Conservation (phyloP, 2,329 filamentous ascomycete species). For the Penicillium corylophilum region DNA sequence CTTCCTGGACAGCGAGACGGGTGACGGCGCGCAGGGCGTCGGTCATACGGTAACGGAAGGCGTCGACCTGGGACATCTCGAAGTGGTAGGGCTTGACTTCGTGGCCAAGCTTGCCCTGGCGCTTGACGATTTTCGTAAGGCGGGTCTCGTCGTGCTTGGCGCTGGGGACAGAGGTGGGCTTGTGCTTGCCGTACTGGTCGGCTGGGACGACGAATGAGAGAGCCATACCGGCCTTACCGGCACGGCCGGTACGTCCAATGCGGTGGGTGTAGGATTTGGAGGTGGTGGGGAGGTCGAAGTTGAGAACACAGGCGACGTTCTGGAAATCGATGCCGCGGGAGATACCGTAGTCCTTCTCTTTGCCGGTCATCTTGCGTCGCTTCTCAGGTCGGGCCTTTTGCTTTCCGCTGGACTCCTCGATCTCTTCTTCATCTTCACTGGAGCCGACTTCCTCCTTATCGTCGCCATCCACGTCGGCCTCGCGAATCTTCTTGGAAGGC, state of each 20-base stretch:
- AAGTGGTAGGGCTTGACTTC: constrained; percentile 90
- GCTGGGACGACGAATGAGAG: constrained; percentile 91
- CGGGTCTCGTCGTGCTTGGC: constrained; percentile 83
- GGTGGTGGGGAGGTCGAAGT: constrained; percentile 88
- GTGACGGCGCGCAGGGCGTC: constrained; percentile 90
- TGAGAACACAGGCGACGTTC: constrained; percentile 90
- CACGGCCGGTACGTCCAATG: constrained; percentile 88
- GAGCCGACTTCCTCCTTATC: constrained; percentile 33
- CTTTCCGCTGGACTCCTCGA: constrained; percentile 30
- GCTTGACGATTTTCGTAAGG: constrained; percentile 72
- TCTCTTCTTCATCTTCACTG: constrained; percentile 40
- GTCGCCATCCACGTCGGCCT: constrained; percentile 25
- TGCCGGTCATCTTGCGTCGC: constrained; percentile 64
- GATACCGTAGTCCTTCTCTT: constrained; percentile 90
- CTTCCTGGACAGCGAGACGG: constrained; percentile 83
- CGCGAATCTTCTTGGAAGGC: constrained; percentile 31
- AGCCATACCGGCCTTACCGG: constrained; percentile 88
- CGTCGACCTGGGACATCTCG: constrained; percentile 89
- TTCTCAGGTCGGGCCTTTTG: constrained; percentile 43
- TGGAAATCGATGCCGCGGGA: constrained; percentile 96
- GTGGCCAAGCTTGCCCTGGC: constrained; percentile 74
- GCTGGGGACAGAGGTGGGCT: constrained; percentile 73
- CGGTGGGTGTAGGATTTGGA: constrained; percentile 96
- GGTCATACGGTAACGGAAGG: constrained; percentile 91
- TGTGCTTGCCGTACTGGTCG: constrained; percentile 82